Base-by-base conservation (phyloP, 306 rosid genomes). In the Argentina anserina region DNA sequence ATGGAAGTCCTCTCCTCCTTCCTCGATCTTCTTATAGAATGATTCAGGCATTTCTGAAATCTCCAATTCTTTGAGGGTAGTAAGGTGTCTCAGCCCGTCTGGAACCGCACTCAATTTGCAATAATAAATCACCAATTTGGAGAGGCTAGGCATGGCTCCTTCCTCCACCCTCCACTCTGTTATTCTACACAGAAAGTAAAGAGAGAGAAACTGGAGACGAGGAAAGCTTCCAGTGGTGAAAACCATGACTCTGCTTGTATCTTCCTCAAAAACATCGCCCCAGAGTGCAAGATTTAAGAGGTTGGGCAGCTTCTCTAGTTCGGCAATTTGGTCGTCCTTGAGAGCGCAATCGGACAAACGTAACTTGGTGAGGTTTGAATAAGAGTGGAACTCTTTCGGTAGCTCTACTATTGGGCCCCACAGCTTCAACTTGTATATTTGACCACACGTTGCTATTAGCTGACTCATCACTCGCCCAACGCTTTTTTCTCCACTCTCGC, bases 1-100 rank as follows among this genome's bases (percentile, higher is more conserved):
- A 68, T 73, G 61, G 58, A 81, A 83, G 72, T 84, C 87, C 45
- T 81, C 85, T 46, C 90, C 88, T 41, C 50, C 78, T 73, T 69
- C 52, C 67, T 15, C 79, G 26, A 88, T 58, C 62, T 68, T 82
- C 9, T 49, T 80, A 28, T 70, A 72, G 75, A 81, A 81, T 34
- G 70, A 40, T 23, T 33, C 49, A 23, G 75, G 73, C 88, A 85
- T 88, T 75, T 58, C 49, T 56, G 70, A 43, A 7, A 88, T 25
- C 77, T 70, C 78, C 11, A 86, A 46, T 68, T 80, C 86, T 45
- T 69, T 45, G n/a, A 45, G 50, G 8, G 20, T 15, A 4, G 50
- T 45, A 45, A 45, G 7, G n/a, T 45, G n/a, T 45, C 50, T 45
- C 50, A 45, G 2, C 20, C 50, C 50, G 15, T 45, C 50, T 45